Evolutionary conservation across 495 filamentous ascomycete genomes (phyloP).

Genomic region (Penicillium chermesinum): DNA sequence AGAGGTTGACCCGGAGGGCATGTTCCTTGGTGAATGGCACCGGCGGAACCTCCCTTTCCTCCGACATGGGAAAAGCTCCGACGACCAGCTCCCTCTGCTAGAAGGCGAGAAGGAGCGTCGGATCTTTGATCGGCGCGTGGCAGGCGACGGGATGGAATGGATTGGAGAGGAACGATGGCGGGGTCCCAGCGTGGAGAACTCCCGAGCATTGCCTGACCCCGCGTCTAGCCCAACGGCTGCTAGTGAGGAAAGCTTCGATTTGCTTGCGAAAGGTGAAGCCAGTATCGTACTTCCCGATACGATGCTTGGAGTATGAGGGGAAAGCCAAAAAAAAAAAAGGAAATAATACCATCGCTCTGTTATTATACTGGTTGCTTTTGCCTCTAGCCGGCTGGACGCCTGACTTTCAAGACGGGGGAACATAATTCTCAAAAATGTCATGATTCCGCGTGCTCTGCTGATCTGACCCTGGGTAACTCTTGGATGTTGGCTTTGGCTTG

Average conservation of each 20-base stretch:
- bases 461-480: slow-evolving; percentile 11
- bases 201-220: slow-evolving; percentile 13
- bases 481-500: slow-evolving; percentile 5
- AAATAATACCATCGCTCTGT: not conserved
- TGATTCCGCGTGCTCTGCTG: slow-evolving; percentile 9
- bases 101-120: slow-evolving; percentile 39
- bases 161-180: slow-evolving; percentile 43
- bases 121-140: slow-evolving; percentile 22
- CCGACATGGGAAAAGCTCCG: slow-evolving; percentile 8
- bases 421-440: not conserved
- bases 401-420: not conserved
- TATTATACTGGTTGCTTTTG: not conserved
- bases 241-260: slow-evolving; percentile 63
- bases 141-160: slow-evolving; percentile 53
- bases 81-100: slow-evolving; percentile 34
- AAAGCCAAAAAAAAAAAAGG: not conserved
- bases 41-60: slow-evolving; percentile 57
- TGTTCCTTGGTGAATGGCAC: slow-evolving; percentile 93
- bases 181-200: slow-evolving; percentile 8
- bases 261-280: slow-evolving; percentile 44
- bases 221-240: slow-evolving; percentile 34
- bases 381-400: slow-evolving; percentile 8
- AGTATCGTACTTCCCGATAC: slow-evolving; percentile 36
- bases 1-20: slow-evolving; percentile 77
- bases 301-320: slow-evolving; percentile 12